Conservation (phyloP, 2,329 filamentous ascomycete species). For the Penicillium frequentans region DNA sequence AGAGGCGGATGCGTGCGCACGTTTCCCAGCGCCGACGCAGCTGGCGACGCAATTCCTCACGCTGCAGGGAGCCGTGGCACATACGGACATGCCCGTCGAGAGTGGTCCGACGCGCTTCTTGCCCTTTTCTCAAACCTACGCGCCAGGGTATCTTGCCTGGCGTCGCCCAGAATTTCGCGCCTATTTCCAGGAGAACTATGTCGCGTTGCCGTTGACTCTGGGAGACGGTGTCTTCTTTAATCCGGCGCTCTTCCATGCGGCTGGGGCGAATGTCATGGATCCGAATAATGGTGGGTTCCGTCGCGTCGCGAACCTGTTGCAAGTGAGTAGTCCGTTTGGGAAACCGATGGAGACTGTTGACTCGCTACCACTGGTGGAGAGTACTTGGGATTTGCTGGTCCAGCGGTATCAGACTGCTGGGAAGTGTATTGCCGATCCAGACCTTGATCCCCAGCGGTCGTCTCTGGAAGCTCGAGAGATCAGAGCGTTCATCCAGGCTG, state of each 20-base stretch:
- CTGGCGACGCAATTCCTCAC: constrained; percentile 58
- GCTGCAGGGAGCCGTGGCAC: constrained; percentile 63
- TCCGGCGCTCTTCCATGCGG: constrained; percentile 63
- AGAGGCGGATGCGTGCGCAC: constrained; percentile 46
- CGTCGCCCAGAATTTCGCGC: constrained; percentile 53
- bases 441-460: constrained; percentile 9
- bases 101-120: constrained; percentile 62
- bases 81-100: constrained; percentile 59
- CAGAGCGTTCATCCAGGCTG: constrained; percentile 50
- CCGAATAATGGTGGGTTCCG: constrained; percentile 39
- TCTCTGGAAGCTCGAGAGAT: constrained; percentile 39
- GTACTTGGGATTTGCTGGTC: constrained; percentile 56
- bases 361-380: constrained; percentile 50
- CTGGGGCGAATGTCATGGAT: constrained; percentile 54
- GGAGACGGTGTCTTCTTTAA: constrained; percentile 67
- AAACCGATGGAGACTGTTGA: constrained; percentile 65
- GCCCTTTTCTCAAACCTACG: constrained; percentile 60
- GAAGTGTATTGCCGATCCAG: constrained; percentile 15
- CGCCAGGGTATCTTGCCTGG: constrained; percentile 60
- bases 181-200: constrained; percentile 55
- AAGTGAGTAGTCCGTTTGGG: constrained; percentile 62
- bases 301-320: constrained; percentile 61
- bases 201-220: constrained; percentile 53
- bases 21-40: constrained; percentile 56
- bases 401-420: constrained; percentile 46